phyloP scores from a whole-genome alignment of 2,329 filamentous ascomycete species.

The Parastagonospora nodorum region DNA sequence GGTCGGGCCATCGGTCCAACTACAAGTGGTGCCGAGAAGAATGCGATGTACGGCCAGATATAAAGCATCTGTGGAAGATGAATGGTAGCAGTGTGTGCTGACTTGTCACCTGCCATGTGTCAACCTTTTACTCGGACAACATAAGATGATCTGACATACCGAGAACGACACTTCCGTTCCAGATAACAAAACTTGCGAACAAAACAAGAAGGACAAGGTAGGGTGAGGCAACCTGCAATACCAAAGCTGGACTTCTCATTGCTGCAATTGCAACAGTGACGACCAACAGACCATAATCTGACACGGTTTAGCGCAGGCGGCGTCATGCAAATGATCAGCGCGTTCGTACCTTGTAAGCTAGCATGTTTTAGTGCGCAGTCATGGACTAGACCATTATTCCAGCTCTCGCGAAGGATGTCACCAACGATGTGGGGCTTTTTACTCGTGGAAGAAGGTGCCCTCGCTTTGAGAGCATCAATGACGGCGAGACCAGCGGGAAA shows the following conservation, averaged over 20 bases:
- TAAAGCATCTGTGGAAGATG: constrained; percentile 94
- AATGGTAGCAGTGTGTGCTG: constrained; percentile 87
- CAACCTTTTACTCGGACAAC: constrained; percentile 4
- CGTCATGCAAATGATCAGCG: not conserved
- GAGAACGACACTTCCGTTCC: constrained; percentile 91
- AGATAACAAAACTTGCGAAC: constrained; percentile 77
- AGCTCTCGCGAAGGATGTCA: constrained; percentile 19
- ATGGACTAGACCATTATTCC: constrained; percentile 26
- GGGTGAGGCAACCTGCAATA: constrained; percentile 51
- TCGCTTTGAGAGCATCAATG: constrained; percentile 32
- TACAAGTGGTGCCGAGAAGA: constrained; percentile 85
- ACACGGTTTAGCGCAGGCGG: constrained; percentile 2
- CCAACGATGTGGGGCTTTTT: not conserved
- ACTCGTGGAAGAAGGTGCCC: not conserved
- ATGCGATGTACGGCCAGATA: constrained; percentile 85
- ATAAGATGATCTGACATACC: constrained; percentile 57
- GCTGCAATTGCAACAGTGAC: constrained; percentile 68
- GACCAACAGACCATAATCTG: constrained; percentile 41
- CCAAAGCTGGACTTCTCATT: constrained; percentile 48
- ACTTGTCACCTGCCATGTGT: constrained; percentile 74
- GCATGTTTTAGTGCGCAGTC: constrained; percentile 31
- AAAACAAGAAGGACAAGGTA: constrained; percentile 66
- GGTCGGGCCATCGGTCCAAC: constrained; percentile 58
- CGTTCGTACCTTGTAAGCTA: constrained; percentile 25
- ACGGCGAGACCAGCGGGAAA: constrained; percentile 67